A percentile compares a stretch with the other conserved stretches of the same genome.
phyloP scores from a whole-genome alignment of 2,329 filamentous ascomycete genomes.

The Calonectria hongkongensis region DNA sequence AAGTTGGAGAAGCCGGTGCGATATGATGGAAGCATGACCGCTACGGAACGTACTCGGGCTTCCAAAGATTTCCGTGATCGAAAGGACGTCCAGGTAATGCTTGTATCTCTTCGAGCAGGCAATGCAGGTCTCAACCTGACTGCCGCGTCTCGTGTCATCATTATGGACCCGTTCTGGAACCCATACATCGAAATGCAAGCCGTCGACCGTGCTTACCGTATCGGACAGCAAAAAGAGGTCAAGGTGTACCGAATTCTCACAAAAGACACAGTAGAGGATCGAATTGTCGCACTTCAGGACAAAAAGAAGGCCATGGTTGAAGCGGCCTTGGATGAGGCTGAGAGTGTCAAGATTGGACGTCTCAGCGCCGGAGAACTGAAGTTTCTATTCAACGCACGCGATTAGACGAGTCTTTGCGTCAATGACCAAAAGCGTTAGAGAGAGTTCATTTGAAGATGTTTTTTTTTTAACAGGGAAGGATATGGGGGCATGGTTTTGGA shows the following conservation, averaged over 20 bases:
- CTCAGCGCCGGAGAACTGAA: constrained; percentile 80
- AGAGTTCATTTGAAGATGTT: neutral
- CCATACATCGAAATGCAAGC: constrained; percentile 95
- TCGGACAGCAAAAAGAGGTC: constrained; percentile 85
- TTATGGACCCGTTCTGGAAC: constrained; percentile 96
- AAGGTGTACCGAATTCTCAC: constrained; percentile 88
- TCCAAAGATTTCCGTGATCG: constrained; percentile 80
- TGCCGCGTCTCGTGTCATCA: constrained; percentile 88
- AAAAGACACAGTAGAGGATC: constrained; percentile 87
- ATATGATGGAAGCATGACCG: constrained; percentile 88
- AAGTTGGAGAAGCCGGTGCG: constrained; percentile 78
- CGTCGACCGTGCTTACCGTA: constrained; percentile 91
- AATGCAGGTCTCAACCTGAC: constrained; percentile 91
- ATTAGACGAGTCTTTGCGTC: constrained; percentile 26
- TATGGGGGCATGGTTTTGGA: neutral
- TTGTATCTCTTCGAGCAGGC: constrained; percentile 88
- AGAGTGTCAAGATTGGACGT: constrained; percentile 78
- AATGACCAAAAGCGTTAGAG: neutral
- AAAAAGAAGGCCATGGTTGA: constrained; percentile 86
- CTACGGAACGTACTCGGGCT: constrained; percentile 79
- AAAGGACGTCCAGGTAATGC: constrained; percentile 81
- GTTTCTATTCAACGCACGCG: constrained; percentile 75
- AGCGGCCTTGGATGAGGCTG: constrained; percentile 85
- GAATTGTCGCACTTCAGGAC: constrained; percentile 87
- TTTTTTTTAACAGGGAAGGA: neutral